phyloP scores from a whole-genome alignment of 345 rosid species.

The Hibiscus syriacus region DNA sequence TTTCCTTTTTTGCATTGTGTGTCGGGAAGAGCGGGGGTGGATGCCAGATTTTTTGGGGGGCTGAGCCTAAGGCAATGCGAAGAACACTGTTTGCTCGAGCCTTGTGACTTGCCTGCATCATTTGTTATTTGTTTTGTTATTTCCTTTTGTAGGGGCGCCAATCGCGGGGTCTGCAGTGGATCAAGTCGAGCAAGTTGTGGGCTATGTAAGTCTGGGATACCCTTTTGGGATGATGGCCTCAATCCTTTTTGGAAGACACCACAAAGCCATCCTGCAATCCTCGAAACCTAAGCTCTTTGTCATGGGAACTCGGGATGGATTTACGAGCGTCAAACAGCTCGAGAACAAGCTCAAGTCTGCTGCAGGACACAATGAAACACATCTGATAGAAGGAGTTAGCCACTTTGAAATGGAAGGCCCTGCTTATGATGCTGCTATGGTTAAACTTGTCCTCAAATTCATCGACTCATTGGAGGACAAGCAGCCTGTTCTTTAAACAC shows the following conservation, averaged over 20 bases:
- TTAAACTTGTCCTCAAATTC: conserved; percentile 47
- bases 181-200: conserved; percentile 66
- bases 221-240: conserved; percentile 65
- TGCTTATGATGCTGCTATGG: conserved; percentile 73
- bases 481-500: neutral
- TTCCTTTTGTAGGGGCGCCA: conserved; percentile 59
- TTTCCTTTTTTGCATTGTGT: no score
- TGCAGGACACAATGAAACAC: conserved; percentile 30
- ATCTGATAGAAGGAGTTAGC: conserved; percentile 51
- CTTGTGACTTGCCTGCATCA: neutral
- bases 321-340: conserved; percentile 87
- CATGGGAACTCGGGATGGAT: conserved; percentile 92
- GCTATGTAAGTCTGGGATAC: conserved; percentile 81
- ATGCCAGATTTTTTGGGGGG: no score
- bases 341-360: conserved; percentile 68
- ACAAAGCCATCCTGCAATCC: conserved; percentile 66
- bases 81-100: no score
- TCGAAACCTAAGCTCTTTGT: conserved; percentile 82
- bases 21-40: no score
- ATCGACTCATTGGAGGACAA: conserved; percentile 41
- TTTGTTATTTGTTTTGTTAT: neutral
- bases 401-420: conserved; percentile 98
- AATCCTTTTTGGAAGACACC: conserved; percentile 42
- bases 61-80: no score
- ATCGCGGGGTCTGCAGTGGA: conserved; percentile 92